Evolutionary conservation across 2,329 filamentous ascomycete species (phyloP), one percentile per base, ranked within the genome.

Genomic region (Aspergillus pseudoterreus): DNA sequence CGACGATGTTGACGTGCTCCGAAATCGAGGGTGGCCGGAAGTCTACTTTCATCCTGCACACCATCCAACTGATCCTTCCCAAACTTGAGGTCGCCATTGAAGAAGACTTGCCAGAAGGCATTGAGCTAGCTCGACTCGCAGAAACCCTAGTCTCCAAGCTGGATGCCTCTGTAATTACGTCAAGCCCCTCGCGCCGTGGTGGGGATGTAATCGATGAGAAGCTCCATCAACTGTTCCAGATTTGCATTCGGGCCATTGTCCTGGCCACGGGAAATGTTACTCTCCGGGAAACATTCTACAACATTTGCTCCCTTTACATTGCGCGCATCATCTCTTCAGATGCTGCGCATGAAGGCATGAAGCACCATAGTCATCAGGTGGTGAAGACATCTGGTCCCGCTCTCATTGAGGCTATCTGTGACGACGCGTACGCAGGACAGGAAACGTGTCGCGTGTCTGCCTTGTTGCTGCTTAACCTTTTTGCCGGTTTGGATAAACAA

Each of bases 351-450:
- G 74, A 75, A 9, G 65, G 69, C 11, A 64, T 74, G 47, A 71
- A 70, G 21, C 71, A 71, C 43, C 80, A 84, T 54, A 83, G 74
- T 44, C 78, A 84, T 38, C 81, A 88, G 66, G 86, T 88, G 1
- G 80, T 95, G 59, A 90, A 89, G 68, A 83, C 86, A 4, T 85
- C 90, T 42, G 92, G 94, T 36, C 88, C 90, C 62, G 82, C 88
- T 49, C 78, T 97, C 36, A 81, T 97, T 54, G 90, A 92, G 61
- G 84, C 90, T 22, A 79, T 96, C 41, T 96, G 92, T 66, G 94
- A 99, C 64, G 94, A 99, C 73, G 92, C 91, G 17, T 92, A 92
- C 68, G 85, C 87, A 53, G 90, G 91, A 36, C 87, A 92, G 63
- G 82, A 88, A 35, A 82, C 80, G 11, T 95, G 90, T 69, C 88